Conservation (phyloP, 805 yeast species). For the Starmerella floricola region DNA sequence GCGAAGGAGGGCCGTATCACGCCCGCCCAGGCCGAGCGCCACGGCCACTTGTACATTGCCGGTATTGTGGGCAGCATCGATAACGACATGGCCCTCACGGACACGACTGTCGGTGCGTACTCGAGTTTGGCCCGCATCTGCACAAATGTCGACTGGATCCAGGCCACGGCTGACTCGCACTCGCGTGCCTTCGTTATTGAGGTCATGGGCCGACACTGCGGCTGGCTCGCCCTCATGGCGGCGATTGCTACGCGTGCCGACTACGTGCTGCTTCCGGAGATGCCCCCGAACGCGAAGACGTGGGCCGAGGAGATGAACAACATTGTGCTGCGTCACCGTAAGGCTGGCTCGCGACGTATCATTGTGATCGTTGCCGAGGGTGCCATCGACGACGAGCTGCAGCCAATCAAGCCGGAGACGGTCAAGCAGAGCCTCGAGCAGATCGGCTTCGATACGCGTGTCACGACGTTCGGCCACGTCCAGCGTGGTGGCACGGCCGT, state of each 20-base stretch:
- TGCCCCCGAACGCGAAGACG: slow-evolving; percentile 58
- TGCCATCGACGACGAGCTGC: slow-evolving; percentile 71
- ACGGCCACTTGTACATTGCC: slow-evolving; percentile 67
- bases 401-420: slow-evolving; percentile 66
- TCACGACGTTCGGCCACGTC: slow-evolving; percentile 92
- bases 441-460: slow-evolving; percentile 84
- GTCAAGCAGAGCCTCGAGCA: slow-evolving; percentile 75
- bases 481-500: slow-evolving; percentile 99
- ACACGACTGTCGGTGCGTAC: slow-evolving; percentile 91
- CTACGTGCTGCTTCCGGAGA: slow-evolving; percentile 85
- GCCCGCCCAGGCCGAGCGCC: slow-evolving; percentile 44
- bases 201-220: slow-evolving; percentile 99
- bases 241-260: slow-evolving; percentile 96
- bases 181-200: slow-evolving; percentile 95
- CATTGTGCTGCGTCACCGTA: slow-evolving; percentile 67
- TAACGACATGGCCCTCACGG: slow-evolving; percentile 95
- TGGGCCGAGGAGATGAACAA: slow-evolving; percentile 76
- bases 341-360: slow-evolving; percentile 82
- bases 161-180: slow-evolving; percentile 94
- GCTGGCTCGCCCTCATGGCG: slow-evolving; percentile 96
- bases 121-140: slow-evolving; percentile 88
- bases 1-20: slow-evolving; percentile 45
- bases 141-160: slow-evolving; percentile 89
- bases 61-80: slow-evolving; percentile 96
- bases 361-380: slow-evolving; percentile 98